A percentile compares a stretch with the other conserved stretches of the same genome.
Conservation (phyloP, 169 alveolate genomes). For the Babesia caballi region DNA sequence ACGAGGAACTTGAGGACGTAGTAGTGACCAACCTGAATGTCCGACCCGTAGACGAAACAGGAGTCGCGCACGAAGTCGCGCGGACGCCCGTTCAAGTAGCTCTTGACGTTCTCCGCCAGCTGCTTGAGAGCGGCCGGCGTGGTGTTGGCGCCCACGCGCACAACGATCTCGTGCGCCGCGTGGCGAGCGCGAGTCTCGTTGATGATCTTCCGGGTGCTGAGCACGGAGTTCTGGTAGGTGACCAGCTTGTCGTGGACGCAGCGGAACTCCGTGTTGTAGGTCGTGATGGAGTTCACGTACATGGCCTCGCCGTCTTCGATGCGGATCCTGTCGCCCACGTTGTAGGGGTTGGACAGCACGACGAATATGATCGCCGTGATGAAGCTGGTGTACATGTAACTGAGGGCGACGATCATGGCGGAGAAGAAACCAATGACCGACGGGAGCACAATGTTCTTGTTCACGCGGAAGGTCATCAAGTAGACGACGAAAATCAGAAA, state of each 20-base stretch:
- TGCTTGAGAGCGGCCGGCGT: constrained; percentile 82
- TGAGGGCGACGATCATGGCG: constrained; percentile 62
- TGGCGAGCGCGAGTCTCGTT: constrained; percentile 82
- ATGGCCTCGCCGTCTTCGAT: constrained; percentile 76
- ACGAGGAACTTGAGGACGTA: constrained; percentile 64
- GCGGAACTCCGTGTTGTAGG: constrained; percentile 79
- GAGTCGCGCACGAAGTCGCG: constrained; percentile 78
- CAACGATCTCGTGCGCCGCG: constrained; percentile 70
- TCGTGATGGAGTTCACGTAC: constrained; percentile 77
- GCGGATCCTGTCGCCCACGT: constrained; percentile 82
- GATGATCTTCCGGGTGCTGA: constrained; percentile 75
- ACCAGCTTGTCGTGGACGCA: constrained; percentile 65
- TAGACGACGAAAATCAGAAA: constrained; percentile 43
- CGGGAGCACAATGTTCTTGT: constrained; percentile 65
- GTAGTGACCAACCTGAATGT: constrained; percentile 79
- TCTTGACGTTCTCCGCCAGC: constrained; percentile 73
- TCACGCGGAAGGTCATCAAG: constrained; percentile 54
- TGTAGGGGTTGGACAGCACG: constrained; percentile 79
- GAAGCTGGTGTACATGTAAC: constrained; percentile 79
- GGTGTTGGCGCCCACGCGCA: constrained; percentile 75
- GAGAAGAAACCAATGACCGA: constrained; percentile 68
- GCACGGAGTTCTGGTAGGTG: constrained; percentile 76
- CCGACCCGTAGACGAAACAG: constrained; percentile 71
- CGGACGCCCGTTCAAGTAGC: constrained; percentile 78
- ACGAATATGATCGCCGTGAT: constrained; percentile 81